Evolutionary conservation across 139 green algal genomes (phyloP), one percentile per base, ranked within the genome.

Genomic region (Mesotaenium endlicherianum): DNA sequence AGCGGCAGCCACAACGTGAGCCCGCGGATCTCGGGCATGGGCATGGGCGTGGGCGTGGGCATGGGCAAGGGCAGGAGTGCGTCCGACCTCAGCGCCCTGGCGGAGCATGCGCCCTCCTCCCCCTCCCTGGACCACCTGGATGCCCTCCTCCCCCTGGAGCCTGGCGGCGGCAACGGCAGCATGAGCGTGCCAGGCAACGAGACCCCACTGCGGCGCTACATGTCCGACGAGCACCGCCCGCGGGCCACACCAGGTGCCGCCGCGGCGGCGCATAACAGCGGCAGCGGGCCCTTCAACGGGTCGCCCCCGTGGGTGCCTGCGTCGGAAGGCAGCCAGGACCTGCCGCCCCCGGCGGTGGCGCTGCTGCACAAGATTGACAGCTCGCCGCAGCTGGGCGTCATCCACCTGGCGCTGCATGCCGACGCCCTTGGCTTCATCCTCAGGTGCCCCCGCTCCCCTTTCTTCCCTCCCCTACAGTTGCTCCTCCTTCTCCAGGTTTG

Each of bases 341-440:
- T 80, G 42, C n/a, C 71, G 4, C 26, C 71, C 45, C 75, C 49
- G 30, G 75, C 75, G 17, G 55, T 50, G 26, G 50, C 41, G 20
- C 42, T 82, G 20, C 30, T 75, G 42, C 39, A 82, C 26, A 38
- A 43, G 17, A 20, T 82, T 20, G 38, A 82, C 20, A n/a, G 17
- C 16, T 76, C 75, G 20, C 20, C 75, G 30, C 44, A 76, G 20
- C 20, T 82, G 26, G 75, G 75, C 2, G 2, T 82, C 0, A 26
- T 82, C 42, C 75, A 82, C 20, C 50, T 82, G 17, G 75, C 1
- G 20, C 75, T 82, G 0, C 75, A 76, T 36, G 78, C 42, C 14
- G 75, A 82, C 30, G 39, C 20, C 3, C 2, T 39, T 30, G 53
- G 75, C 1, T 76, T 82, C 42, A 82, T 82, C 60, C n/a, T 82